phyloP scores from a whole-genome alignment of 106 monocot species.

The Phalaenopsis aphrodite region DNA sequence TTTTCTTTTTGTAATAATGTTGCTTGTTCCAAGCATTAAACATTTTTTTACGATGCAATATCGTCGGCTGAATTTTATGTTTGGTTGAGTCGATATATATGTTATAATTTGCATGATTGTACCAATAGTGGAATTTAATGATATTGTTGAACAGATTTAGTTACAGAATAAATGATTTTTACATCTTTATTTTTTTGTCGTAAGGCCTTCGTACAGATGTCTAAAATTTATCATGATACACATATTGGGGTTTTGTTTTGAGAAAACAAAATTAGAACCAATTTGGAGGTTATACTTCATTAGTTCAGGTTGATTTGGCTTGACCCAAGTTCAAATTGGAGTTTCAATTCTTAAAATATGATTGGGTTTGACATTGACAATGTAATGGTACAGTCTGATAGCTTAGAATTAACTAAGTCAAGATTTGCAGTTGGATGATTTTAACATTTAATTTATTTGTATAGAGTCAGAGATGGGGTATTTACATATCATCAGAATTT shows the following conservation, averaged over 20 bases:
- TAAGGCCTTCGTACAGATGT: neutral
- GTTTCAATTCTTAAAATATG: too few species aligned
- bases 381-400: too few species aligned
- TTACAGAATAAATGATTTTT: neutral
- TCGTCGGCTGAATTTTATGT: neutral
- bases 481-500: too few species aligned
- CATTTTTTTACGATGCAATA: neutral
- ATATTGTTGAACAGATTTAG: neutral
- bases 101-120: neutral
- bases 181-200: neutral
- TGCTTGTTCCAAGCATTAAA: neutral
- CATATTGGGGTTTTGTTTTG: neutral
- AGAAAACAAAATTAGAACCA: neutral
- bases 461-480: too few species aligned
- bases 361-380: too few species aligned
- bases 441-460: too few species aligned
- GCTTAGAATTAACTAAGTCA: too few species aligned
- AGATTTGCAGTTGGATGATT: too few species aligned
- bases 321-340: too few species aligned
- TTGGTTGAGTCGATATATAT: neutral
- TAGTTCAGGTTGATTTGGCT: too few species aligned
- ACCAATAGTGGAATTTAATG: neutral
- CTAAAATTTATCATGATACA: neutral
- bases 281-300: too few species aligned
- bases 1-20: neutral